phyloP scores from a whole-genome alignment of 306 rosid genomes.

The Rosa rugosa region DNA sequence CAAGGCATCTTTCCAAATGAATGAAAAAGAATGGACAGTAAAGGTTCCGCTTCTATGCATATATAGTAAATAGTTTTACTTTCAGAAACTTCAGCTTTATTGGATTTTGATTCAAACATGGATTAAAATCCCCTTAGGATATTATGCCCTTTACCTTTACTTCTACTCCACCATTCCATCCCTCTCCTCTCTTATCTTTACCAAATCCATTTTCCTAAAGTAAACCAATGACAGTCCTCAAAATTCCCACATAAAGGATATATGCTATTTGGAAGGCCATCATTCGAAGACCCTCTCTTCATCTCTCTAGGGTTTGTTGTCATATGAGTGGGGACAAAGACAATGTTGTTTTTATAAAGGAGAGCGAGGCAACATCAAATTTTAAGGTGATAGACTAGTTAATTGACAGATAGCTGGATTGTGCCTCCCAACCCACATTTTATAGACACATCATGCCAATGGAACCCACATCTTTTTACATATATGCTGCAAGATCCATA shows the following conservation, averaged over 20 bases:
- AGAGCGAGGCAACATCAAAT: conserved; percentile 23
- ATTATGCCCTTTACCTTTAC: conserved; percentile 9
- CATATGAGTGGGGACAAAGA: conserved; percentile 20
- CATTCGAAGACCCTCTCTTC: background rate
- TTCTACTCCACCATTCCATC: conserved; percentile 20
- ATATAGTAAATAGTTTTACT: background rate
- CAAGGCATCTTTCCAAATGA: conserved; percentile 18
- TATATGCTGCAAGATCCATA: conserved; percentile 15
- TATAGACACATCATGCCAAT: background rate
- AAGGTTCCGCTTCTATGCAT: background rate
- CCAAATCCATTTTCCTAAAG: conserved; percentile 24
- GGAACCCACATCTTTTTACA: conserved; percentile 11
- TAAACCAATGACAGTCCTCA: conserved; percentile 7
- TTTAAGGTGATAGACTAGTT: conserved; percentile 13
- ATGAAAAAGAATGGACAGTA: background rate
- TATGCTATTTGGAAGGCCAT: background rate
- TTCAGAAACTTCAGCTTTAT: conserved; percentile 15
- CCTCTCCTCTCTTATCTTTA: conserved; percentile 2
- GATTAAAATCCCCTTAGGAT: background rate
- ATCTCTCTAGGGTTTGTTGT: background rate
- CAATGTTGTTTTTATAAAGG: conserved; percentile 6
- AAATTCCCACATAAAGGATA: conserved; percentile 20
- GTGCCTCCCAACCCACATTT: conserved; percentile 9
- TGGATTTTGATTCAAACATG: conserved; percentile 16
- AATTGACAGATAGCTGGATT: conserved; percentile 2